Conservation (phyloP, 1,139 yeast species). For the Yamadazyma spencermartinsiae region DNA sequence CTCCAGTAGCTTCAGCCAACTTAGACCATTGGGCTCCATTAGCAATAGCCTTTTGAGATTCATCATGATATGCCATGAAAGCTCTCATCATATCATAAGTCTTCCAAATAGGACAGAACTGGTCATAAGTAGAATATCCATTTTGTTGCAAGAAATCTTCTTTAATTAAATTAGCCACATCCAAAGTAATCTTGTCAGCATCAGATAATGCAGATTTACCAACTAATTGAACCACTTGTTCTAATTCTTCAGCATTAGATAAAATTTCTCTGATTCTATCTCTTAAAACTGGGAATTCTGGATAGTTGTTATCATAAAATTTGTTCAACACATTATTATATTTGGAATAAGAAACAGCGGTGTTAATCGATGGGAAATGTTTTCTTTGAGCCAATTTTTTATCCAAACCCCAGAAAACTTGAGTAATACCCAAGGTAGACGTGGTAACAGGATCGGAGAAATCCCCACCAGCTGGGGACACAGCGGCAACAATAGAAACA, state of each 20-base stretch:
- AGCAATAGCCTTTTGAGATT: constrained; percentile 95
- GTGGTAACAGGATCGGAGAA: constrained; percentile 99
- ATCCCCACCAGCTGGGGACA: constrained; percentile 99
- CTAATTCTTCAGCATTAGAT: constrained; percentile 96
- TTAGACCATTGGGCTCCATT: constrained; percentile 95
- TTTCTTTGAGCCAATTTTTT: constrained; percentile 98
- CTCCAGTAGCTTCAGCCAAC: constrained; percentile 82
- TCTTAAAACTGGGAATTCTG: constrained; percentile 89
- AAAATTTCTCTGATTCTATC: constrained; percentile 90
- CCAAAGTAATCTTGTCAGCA: constrained; percentile 93
- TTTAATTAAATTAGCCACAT: constrained; percentile 85
- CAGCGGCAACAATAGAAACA: constrained; percentile 99
- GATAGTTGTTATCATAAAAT: constrained; percentile 82
- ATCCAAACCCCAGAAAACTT: constrained; percentile 99
- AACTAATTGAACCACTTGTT: constrained; percentile 97
- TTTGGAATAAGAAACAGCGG: constrained; percentile 93
- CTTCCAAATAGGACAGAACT: constrained; percentile 99
- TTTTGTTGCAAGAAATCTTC: constrained; percentile 99
- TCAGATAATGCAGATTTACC: constrained; percentile 98
- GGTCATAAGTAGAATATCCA: constrained; percentile 97
- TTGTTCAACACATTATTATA: constrained; percentile 85
- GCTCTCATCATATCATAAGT: constrained; percentile 98
- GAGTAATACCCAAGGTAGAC: constrained; percentile 96
- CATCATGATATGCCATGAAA: constrained; percentile 86
- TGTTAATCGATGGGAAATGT: constrained; percentile 98